Base-by-base conservation (phyloP, 1,139 yeast genomes). In the Lodderomyces oxycetoniae region DNA sequence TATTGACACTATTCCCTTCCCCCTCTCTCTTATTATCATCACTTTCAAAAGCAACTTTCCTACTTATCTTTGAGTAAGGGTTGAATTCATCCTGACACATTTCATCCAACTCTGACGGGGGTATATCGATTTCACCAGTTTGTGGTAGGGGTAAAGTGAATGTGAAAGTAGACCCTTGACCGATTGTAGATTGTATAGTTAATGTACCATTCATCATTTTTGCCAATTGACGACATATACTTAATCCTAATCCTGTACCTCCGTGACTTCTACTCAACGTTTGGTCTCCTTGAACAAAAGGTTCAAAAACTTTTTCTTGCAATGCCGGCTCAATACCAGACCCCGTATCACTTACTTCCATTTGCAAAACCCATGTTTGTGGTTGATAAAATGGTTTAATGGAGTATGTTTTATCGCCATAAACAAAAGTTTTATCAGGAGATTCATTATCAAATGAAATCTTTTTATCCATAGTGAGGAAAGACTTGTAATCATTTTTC, bases 221-320 rank as follows among this genome's bases (percentile, higher is more conserved):
- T 1, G 96, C 94, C 42, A 91, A 70, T 58, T 91, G 96, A 40
- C 89, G 73, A 57, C 96, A 89, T 53, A 91, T 89, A 0, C 96
- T 86, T 32, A 91, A 70, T 2, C 98, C 98, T 35, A 91, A 67
- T 6, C 98, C 98, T 0, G 96, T 88, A 46, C 98, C 98, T 38
- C 96, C 96, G 53, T 85, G 84, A 36, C 89, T 85, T 54, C 96
- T 70, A 3, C 95, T 83, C 25, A 89, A 68, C 0, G 96, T 88
- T 57, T 89, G 96, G 50, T 91, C 97, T 29, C 97, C 97, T 59
- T 89, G 98, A 21, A 87, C 87, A 62, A 91, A 91, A 3, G 96
- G 96, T 52, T 91, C 96, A 59, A 91, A 91, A 1, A 91, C 91
- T 44, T 82, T 80, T 31, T 81, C 82, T 49, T 86, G 93, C 36